Base-by-base conservation (phyloP, 352 stramenopile genomes). In the Pythium brassicae region DNA sequence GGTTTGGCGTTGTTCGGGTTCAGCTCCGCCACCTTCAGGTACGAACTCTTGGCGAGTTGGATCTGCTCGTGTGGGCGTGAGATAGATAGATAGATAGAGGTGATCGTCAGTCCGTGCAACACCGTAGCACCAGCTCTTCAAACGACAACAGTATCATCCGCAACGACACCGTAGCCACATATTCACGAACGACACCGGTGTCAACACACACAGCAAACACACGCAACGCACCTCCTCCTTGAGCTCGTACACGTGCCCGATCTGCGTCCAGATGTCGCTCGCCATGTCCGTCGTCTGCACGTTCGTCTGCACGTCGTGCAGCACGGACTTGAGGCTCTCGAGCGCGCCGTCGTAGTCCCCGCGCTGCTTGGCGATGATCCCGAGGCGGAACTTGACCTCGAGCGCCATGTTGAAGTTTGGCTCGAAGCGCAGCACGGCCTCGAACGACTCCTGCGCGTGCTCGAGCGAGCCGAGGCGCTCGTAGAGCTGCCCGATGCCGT, bases 381-480 rank as follows among this genome's bases (percentile, higher is more conserved):
- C 83, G 11, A 94, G 66, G 22, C 83, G 83, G 52, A 94, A 92
- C 52, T 90, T 90, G n/a, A 90, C 83, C 61, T 94, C 83, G 29
- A 92, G 69, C 12, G 81, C 83, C 83, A 92, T 94, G 60, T 90
- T 91, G 68, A 94, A 94, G 59, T 87, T 89, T 29, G 83, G 83
- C 32, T 94, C 83, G 53, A 94, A 92, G 43, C 78, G 80, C 44
- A 94, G 66, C 49, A 94, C 83, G 32, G 83, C 83, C 55, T 94
- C 81, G 53, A 94, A 94, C 29, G 81, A 90, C 56, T 94, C 83
- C 51, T 94, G 81, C 20, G 83, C 83, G 65, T 94, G 83, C 59
- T 94, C 83, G 14, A 94, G 66, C 49, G 83, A 91, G 1, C 83
- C 83, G 11, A 89, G 78, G 35, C 83, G 83, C 58, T 94, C 83